Evolutionary conservation across 1,284 basidiomycete genomes (phyloP), one percentile per base, ranked within the genome.

Genomic region (Boletus holoroseus): DNA sequence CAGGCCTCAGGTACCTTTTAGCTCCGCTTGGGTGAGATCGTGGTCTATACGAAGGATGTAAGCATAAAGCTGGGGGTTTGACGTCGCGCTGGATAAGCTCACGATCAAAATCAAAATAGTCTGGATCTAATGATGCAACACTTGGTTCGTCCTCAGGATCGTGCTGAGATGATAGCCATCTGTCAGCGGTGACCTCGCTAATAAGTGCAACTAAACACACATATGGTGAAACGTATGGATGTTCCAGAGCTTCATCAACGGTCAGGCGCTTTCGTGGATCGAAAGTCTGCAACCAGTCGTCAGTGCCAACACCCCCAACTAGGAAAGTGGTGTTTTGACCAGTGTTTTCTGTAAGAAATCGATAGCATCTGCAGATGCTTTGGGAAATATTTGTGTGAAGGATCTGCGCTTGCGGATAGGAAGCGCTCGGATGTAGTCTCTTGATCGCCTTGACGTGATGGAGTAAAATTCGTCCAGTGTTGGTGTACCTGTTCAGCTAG

Each of bases 21-120:
- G 71, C 61, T 91, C 83, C 28, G 82, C 79, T 59, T 86, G 82
- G 53, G 77, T 84, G 55, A 91, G 79, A 51, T 86, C 80, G 37
- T 79, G 76, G 50, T 81, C 83, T 85, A 60, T n/a, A 47, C 32
- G 15, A 51, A 42, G 34, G 18, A 22, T 9, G 45, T 61, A 26
- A 62, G 45, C 16, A 54, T 48, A 16, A 55, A 49, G 3, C n/a
- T 15, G 22, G 15, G 32, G 18, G 38, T 38, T 13, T 28, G 30
- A 43, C 26, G 35, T 22, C 31, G 13, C 35, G 30, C 20, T 28
- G 35, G 27, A 31, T 45, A 12, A 45, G 68, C 81, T 66, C 62
- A 84, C 82, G 73, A 67, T 91, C 88, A 64, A 92, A 93, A 63
- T 93, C 82, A 69, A 94, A 94, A 68, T 92, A 92, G 49, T 82